phyloP scores from a whole-genome alignment of 1,284 basidiomycete species.

The Moesziomyces globuligerus region DNA sequence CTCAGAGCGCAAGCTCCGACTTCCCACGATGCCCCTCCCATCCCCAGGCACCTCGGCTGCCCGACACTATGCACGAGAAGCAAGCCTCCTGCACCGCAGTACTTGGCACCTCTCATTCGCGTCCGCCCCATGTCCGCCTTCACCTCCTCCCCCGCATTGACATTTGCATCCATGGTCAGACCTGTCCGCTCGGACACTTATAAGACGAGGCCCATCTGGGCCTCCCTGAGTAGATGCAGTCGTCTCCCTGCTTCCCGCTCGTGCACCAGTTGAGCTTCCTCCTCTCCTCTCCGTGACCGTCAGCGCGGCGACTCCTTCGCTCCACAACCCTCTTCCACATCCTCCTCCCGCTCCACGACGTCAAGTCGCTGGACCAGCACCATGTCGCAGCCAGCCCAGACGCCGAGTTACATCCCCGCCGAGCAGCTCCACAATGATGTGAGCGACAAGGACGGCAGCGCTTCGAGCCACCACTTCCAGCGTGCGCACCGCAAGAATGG shows the following conservation, averaged over 20 bases:
- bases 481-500: slow-evolving; percentile 39
- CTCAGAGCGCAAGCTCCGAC: neutral
- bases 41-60: neutral
- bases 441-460: slow-evolving; percentile 29
- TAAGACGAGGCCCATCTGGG: neutral
- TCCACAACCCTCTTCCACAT: neutral
- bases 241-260: neutral
- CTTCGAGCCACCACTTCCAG: slow-evolving; percentile 45
- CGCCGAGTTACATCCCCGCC: slow-evolving; percentile 44
- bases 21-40: neutral
- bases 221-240: slow-evolving; percentile 1
- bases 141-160: neutral
- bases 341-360: neutral
- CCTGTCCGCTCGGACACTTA: neutral
- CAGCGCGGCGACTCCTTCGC: too few species aligned
- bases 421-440: slow-evolving; percentile 37
- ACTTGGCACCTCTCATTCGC: neutral
- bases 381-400: slow-evolving; percentile 26
- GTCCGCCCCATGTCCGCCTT: too few species aligned
- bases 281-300: too few species aligned
- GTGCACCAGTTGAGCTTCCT: neutral
- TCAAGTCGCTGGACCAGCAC: neutral
- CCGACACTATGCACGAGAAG: too few species aligned
- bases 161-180: neutral
- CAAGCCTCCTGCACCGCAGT: neutral